Percentiles rank a stretch among this genome's conserved stretches.
phyloP scores from a whole-genome alignment of 495 filamentous ascomycete species.

The Tuber aestivum region DNA sequence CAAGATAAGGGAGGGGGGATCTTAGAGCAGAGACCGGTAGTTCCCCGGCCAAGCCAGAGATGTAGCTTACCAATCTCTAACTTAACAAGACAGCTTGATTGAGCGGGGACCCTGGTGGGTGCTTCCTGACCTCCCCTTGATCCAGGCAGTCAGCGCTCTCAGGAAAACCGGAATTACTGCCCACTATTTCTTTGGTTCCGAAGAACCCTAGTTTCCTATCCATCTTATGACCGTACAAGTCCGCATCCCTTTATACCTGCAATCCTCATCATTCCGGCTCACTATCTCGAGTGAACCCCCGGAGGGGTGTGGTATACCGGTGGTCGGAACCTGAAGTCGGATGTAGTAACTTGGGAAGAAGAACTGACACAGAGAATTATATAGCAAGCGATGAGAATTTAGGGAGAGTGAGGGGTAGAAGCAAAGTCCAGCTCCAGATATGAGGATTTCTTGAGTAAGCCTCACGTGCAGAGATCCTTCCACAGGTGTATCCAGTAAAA shows the following conservation, averaged over 20 bases:
- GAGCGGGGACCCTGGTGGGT: not conserved
- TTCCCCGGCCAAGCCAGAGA: not conserved
- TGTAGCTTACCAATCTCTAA: not conserved
- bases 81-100: not conserved
- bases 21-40: not conserved
- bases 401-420: no score
- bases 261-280: not conserved
- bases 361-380: not conserved
- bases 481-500: not conserved
- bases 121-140: not conserved
- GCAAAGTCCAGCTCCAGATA: not conserved
- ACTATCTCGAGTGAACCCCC: not conserved
- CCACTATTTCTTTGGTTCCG: not conserved
- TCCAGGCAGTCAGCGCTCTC: not conserved
- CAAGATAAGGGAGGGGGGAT: not conserved
- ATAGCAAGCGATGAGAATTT: not conserved
- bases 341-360: no score
- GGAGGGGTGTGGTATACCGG: no score
- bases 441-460: not conserved
- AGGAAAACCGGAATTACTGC: not conserved
- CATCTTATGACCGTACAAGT: not conserved
- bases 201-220: not conserved
- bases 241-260: not conserved
- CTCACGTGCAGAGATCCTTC: not conserved
- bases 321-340: not conserved